A percentile compares a stretch with the other conserved stretches of the same genome.
Conservation (phyloP, 495 filamentous ascomycete genomes). For the Eremomyces bilateralis region DNA sequence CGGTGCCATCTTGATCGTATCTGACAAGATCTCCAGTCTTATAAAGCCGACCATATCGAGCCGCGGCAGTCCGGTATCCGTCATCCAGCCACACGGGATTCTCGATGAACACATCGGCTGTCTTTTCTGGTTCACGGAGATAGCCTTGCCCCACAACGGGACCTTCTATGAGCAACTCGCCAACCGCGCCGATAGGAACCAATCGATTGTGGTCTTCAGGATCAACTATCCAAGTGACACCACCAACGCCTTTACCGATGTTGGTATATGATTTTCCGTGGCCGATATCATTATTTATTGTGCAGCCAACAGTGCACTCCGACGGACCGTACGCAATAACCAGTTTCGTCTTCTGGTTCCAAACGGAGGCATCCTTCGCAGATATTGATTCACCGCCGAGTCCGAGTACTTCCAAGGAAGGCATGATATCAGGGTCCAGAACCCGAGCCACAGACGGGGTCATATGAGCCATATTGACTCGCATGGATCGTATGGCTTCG, state of each 20-base stretch:
- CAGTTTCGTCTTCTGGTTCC: slow-evolving; percentile 20
- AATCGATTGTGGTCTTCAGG: slow-evolving; percentile 24
- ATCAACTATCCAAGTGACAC: slow-evolving; percentile 26
- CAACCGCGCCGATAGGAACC: slow-evolving; percentile 28
- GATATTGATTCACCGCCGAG: slow-evolving; percentile 21
- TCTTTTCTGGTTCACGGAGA: slow-evolving; percentile 26
- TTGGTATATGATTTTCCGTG: slow-evolving; percentile 8
- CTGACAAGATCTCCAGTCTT: slow-evolving; percentile 26
- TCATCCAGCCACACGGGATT: slow-evolving; percentile 22
- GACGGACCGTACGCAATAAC: slow-evolving; percentile 31
- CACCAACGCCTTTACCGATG: slow-evolving; percentile 14
- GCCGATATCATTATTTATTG: slow-evolving; percentile 8
- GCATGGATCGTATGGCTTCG: slow-evolving; percentile 23
- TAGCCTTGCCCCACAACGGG: slow-evolving; percentile 31
- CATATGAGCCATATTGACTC: slow-evolving; percentile 24
- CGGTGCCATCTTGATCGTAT: slow-evolving; percentile 20
- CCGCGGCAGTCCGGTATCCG: not conserved
- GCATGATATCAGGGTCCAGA: slow-evolving; percentile 14
- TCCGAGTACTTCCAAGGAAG: slow-evolving; percentile 21
- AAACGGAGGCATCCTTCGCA: slow-evolving; percentile 19
- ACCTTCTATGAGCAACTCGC: slow-evolving; percentile 33
- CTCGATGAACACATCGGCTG: slow-evolving; percentile 25
- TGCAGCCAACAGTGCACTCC: slow-evolving; percentile 23
- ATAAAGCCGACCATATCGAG: slow-evolving; percentile 20
- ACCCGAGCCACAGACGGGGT: slow-evolving; percentile 30